Percentiles rank a stretch among this genome's conserved stretches.
Conservation (phyloP, 1,284 basidiomycete species). For the Sporisorium iseilematis-ciliati region DNA sequence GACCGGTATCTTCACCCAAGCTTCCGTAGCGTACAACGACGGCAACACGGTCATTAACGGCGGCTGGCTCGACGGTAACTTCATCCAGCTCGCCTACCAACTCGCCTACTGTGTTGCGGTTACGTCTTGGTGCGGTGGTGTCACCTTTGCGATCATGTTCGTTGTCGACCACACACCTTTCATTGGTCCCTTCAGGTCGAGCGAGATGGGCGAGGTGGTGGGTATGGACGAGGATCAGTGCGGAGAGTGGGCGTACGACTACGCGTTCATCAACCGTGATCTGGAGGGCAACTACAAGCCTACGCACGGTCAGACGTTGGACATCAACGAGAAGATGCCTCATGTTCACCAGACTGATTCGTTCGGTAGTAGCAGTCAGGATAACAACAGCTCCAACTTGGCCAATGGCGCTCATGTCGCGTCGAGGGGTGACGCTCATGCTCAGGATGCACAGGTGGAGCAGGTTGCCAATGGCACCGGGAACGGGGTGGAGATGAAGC, state of each 20-base stretch:
- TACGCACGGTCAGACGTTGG: slow-evolving; percentile 48
- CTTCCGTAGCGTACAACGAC: slow-evolving; percentile 82
- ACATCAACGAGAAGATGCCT: slow-evolving; percentile 54
- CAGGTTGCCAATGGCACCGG: background rate
- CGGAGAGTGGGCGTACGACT: slow-evolving; percentile 73
- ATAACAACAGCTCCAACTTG: slow-evolving; percentile 12
- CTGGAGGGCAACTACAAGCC: slow-evolving; percentile 63
- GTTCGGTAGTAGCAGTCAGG: slow-evolving; percentile 19
- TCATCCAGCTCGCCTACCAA: slow-evolving; percentile 84
- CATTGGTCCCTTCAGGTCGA: slow-evolving; percentile 79
- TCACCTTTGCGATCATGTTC: slow-evolving; percentile 75
- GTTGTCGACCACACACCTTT: slow-evolving; percentile 79
- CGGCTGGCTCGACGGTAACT: slow-evolving; percentile 79
- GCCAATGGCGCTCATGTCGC: background rate
- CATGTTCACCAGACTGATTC: slow-evolving; percentile 25
- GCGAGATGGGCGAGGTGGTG: slow-evolving; percentile 81
- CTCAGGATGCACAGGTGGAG: background rate
- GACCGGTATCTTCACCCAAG: slow-evolving; percentile 78
- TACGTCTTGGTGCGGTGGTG: slow-evolving; percentile 74
- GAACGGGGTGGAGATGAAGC: background rate
- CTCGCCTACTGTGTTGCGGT: slow-evolving; percentile 81
- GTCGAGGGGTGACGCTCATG: background rate
- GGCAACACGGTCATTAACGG: slow-evolving; percentile 74
- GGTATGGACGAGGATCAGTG: slow-evolving; percentile 82
- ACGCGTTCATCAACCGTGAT: slow-evolving; percentile 61